Evolutionary conservation across 257 asterid species (phyloP).

Genomic region (Solanum bukasovii): DNA sequence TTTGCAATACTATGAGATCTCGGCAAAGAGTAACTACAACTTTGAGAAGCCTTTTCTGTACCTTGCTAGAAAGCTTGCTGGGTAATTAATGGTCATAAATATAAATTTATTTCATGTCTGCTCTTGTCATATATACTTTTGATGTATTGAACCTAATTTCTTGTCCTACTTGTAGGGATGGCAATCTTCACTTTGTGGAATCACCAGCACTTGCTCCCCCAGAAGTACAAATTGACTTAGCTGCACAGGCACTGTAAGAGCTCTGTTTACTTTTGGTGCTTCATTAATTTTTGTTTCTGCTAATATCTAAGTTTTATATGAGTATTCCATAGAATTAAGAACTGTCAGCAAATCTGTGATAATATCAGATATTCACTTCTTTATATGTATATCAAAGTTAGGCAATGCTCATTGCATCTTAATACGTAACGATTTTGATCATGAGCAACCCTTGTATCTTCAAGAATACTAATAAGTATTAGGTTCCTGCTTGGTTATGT

Average conservation of each 20-base stretch:
- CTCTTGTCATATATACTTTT: background rate
- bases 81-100: conserved; percentile 24
- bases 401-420: background rate
- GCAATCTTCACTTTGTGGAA: conserved; percentile 57
- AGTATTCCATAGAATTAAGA: background rate
- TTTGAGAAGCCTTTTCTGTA: conserved; percentile 72
- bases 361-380: background rate
- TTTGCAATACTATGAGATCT: conserved; percentile 62
- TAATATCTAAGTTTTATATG: background rate
- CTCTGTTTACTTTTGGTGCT: background rate
- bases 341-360: background rate
- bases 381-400: background rate
- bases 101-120: background rate
- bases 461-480: background rate
- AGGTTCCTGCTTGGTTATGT: background rate
- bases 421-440: background rate
- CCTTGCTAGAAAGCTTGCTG: conserved; percentile 70
- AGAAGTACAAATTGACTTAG: conserved; percentile 49
- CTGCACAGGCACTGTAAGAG: conserved; percentile 43
- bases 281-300: background rate
- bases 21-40: conserved; percentile 79
- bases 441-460: background rate
- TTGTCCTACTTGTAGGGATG: conserved; percentile 24
- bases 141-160: background rate
- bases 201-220: conserved; percentile 73